Evolutionary conservation across 2,329 filamentous ascomycete genomes (phyloP).

Genomic region (Fusarium sp.): DNA sequence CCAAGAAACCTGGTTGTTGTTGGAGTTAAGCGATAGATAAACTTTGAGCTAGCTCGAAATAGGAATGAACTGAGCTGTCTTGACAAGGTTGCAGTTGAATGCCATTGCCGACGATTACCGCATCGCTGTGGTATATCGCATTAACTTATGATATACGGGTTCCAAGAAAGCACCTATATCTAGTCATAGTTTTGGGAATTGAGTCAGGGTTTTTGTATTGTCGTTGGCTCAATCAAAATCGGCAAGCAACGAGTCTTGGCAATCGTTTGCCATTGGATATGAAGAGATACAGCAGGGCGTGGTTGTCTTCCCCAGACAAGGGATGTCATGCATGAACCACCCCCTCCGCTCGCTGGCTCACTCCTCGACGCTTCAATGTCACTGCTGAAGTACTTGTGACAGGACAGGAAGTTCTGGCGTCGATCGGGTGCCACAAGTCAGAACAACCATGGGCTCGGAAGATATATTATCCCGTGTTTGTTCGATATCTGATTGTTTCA

Average conservation of each 20-base stretch:
- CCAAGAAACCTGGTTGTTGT: slow-evolving; percentile 94
- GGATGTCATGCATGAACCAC: slow-evolving; percentile 47
- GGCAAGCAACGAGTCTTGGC: slow-evolving; percentile 20
- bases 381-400: slow-evolving; percentile 14
- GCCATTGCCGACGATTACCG: slow-evolving; percentile 7
- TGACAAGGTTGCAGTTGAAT: slow-evolving; percentile 2
- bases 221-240: slow-evolving; percentile 15
- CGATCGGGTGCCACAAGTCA: slow-evolving; percentile 19
- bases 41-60: slow-evolving; percentile 26
- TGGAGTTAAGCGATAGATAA: slow-evolving; percentile 75
- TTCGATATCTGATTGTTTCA: neutral
- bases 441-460: neutral
- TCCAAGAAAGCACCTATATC: slow-evolving; percentile 1
- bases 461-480: slow-evolving; percentile 1
- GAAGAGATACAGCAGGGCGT: slow-evolving; percentile 9
- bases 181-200: slow-evolving; percentile 15
- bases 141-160: neutral
- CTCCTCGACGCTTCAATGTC: slow-evolving; percentile 20
- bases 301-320: slow-evolving; percentile 20
- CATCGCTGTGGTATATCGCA: neutral
- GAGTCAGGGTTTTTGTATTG: slow-evolving; percentile 1
- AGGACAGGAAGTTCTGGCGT: slow-evolving; percentile 14
- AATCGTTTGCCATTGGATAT: slow-evolving; percentile 13
- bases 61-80: slow-evolving; percentile 22
- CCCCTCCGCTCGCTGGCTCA: slow-evolving; percentile 23